Conservation (phyloP, 2,329 filamentous ascomycete genomes). For the Penicillium sp. region DNA sequence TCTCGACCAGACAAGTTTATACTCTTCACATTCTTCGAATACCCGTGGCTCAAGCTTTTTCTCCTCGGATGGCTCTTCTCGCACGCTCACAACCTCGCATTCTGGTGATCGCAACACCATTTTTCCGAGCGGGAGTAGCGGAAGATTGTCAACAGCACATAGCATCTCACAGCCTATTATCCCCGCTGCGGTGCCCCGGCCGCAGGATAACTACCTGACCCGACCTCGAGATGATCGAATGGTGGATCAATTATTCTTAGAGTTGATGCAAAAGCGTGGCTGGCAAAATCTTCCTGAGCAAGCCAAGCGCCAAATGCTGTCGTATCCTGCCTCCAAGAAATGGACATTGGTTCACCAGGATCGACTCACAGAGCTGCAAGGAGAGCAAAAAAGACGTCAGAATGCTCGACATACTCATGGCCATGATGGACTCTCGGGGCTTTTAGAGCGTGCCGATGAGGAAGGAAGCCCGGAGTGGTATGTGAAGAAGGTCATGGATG, state of each 20-base stretch:
- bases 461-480: conserved; percentile 98
- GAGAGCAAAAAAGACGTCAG: conserved; percentile 80
- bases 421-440: conserved; percentile 56
- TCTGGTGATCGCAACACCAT: conserved; percentile 32
- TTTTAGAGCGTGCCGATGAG: conserved; percentile 77
- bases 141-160: conserved; percentile 30
- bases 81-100: conserved; percentile 39
- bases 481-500: conserved; percentile 93
- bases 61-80: conserved; percentile 49
- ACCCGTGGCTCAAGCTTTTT: conserved; percentile 53
- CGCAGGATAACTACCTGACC: conserved; percentile 39
- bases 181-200: conserved; percentile 27
- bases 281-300: conserved; percentile 97
- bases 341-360: conserved; percentile 97
- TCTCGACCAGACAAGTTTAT: conserved; percentile 60
- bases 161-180: conserved; percentile 26
- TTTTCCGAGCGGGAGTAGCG: conserved; percentile 21
- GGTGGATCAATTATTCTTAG: conserved; percentile 85
- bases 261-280: conserved; percentile 93
- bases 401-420: conserved; percentile 66
- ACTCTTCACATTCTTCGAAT: conserved; percentile 55
- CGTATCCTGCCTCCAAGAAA: conserved; percentile 89
- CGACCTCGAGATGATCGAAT: conserved; percentile 56
- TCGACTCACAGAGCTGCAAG: conserved; percentile 85
- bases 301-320: conserved; percentile 89